Percentiles rank a stretch among this genome's conserved stretches.
phyloP scores from a whole-genome alignment of 192 early-diverging fungal genomes.

The Podila horticola region DNA sequence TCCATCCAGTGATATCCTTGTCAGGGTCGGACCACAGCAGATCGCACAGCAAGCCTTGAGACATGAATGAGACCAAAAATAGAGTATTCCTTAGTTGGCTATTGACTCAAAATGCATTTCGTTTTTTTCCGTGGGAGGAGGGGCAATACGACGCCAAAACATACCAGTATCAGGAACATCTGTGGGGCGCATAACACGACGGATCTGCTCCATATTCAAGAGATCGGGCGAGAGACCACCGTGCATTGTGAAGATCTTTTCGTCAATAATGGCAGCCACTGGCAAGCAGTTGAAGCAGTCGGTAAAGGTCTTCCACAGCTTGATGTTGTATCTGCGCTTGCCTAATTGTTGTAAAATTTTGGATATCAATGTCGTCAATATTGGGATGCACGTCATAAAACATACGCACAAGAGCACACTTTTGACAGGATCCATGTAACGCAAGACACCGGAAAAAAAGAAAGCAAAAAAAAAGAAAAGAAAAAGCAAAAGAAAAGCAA shows the following conservation, averaged over 20 bases:
- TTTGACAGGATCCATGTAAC: neutral
- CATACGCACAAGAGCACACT: too few relatives aligned
- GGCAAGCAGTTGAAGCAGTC: constrained; percentile 99
- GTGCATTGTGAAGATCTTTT: constrained; percentile 99
- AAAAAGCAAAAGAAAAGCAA: constrained; percentile 46
- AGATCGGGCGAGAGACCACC: constrained; percentile 97
- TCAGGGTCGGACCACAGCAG: constrained; percentile 98
- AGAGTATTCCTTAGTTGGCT: neutral
- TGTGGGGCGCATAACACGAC: constrained; percentile 95
- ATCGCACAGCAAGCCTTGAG: constrained; percentile 84
- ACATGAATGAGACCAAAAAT: neutral
- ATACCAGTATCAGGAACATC: constrained; percentile 95
- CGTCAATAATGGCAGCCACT: constrained; percentile 96
- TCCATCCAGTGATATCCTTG: constrained; percentile 95
- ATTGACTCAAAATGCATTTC: neutral
- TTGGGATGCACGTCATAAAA: neutral
- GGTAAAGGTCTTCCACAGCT: constrained; percentile 98
- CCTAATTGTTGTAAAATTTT: constrained; percentile 55
- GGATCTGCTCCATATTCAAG: constrained; percentile 97
- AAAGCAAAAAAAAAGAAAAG: neutral
- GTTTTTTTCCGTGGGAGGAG: neutral
- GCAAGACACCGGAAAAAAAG: neutral
- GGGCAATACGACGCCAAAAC: neutral
- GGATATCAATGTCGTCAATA: neutral
- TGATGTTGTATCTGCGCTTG: constrained; percentile 97